These are phyloP conservation scores for Malus orientalis DNA, from an alignment of 306 rosid genomes.

Conservation along the genomic window DNA sequence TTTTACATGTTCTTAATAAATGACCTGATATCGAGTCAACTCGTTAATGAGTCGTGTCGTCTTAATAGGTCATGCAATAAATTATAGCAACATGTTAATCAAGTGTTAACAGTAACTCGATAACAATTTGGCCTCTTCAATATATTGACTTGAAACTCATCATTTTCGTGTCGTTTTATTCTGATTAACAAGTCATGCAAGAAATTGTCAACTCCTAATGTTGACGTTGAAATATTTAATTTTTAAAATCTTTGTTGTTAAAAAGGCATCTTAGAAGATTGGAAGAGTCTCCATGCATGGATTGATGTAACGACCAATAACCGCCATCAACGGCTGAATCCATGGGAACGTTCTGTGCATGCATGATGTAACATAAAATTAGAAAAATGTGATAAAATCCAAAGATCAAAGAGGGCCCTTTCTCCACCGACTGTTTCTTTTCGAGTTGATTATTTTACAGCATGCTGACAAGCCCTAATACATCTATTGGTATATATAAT, in stretches of 20 bases:
- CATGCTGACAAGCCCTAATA: not conserved
- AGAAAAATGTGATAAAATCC: not conserved
- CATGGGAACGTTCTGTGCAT: slow-evolving; percentile 10
- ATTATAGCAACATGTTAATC: too few relatives aligned
- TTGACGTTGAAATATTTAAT: not conserved
- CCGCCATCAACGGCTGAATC: slow-evolving; percentile 34
- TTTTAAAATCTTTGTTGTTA: not conserved
- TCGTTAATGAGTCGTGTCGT: too few relatives aligned
- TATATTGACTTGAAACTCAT: too few relatives aligned
- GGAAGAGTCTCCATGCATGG: not conserved
- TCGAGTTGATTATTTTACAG: not conserved
- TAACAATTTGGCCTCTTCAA: too few relatives aligned
- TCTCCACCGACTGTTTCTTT: slow-evolving; percentile 4
- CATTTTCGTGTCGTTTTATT: too few relatives aligned
- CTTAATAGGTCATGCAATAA: too few relatives aligned
- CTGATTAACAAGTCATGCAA: too few relatives aligned
- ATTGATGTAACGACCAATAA: slow-evolving; percentile 21
- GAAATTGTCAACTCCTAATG: not conserved
- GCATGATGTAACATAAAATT: not conserved
- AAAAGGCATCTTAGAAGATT: not conserved
- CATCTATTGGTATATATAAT: not conserved
- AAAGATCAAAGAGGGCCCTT: not conserved
- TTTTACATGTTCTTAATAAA: too few relatives aligned
- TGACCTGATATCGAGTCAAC: too few relatives aligned
- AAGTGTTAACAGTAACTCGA: too few relatives aligned